Conservation (phyloP, 371 early-diverging fungal species). For the Mortierella sp. region DNA sequence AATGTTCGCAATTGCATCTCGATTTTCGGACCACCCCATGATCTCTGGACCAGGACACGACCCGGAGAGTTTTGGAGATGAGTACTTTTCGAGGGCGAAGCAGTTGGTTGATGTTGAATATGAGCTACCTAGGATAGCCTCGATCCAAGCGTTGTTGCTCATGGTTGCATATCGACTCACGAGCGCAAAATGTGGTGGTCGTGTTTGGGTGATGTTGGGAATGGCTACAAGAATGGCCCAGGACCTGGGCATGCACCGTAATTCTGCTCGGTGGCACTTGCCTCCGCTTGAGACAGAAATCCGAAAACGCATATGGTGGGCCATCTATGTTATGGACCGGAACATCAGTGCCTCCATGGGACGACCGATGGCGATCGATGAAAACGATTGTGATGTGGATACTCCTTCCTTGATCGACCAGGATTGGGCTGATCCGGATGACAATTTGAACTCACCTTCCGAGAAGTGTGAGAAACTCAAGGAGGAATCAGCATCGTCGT, state of each 20-base stretch:
- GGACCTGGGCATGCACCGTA: conserved; percentile 75
- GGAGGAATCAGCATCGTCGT: conserved; percentile 20
- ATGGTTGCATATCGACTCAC: conserved; percentile 52
- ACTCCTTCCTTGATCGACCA: conserved; percentile 41
- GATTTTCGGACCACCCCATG: conserved; percentile 68
- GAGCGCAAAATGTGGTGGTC: conserved; percentile 45
- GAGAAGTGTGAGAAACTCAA: conserved; percentile 30
- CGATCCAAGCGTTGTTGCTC: conserved; percentile 55
- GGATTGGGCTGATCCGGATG: conserved; percentile 43
- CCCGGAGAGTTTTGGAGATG: conserved; percentile 50
- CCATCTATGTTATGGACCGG: conserved; percentile 69
- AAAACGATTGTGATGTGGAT: conserved; percentile 47
- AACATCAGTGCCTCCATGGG: conserved; percentile 55
- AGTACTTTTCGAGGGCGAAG: conserved; percentile 50
- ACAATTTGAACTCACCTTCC: conserved; percentile 1
- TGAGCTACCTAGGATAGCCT: conserved; percentile 45
- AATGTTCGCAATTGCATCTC: conserved; percentile 78
- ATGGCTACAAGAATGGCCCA: conserved; percentile 75
- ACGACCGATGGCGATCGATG: conserved; percentile 43
- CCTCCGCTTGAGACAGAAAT: conserved; percentile 67
- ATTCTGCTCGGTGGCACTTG: conserved; percentile 65
- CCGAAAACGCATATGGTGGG: conserved; percentile 72
- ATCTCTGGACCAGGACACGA: conserved; percentile 35
- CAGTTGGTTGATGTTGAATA: conserved; percentile 44
- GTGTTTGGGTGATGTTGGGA: conserved; percentile 58